Base-by-base conservation (phyloP, 805 yeast species). In the Candida maris region DNA sequence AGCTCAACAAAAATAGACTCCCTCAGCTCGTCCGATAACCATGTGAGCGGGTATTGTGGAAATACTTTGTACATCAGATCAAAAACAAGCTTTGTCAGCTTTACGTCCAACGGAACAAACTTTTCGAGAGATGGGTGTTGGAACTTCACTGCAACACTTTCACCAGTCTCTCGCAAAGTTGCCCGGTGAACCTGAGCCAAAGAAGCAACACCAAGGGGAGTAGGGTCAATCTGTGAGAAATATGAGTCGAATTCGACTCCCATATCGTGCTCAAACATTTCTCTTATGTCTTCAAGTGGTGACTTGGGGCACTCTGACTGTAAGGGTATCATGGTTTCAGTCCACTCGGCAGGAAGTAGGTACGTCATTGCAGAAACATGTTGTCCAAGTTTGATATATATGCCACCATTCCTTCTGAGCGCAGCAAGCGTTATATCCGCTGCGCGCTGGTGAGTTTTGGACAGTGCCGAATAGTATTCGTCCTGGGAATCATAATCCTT, bases 1-100 rank as follows among this genome's bases (percentile, higher is more conserved):
- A 93, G 68, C 59, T 93, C 99, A n/a, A 85, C 88, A 54, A 71
- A 88, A 35, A 93, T 88, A 1, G 96, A 85, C 22, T 70, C 70
- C 51, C 85, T 86, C 59, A 93, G 68, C 61, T 93, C 98, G 40
- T 93, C 96, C 10, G 95, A 86, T n/a, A 93, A 69, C 98, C 98
- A 93, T 3, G 81, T 77, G 47, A 94, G 62, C 0, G 97, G 95
- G 54, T 91, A 93, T 39, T 93, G 93, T 0, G 98, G 97, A 56
- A 93, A 93, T 8, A 85, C 79, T 45, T 73, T 72, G 53, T 79
- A 77, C 69, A 93, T 77, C 43, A 84, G 61, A 19, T 68, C 65
- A 54, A 91, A 91, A 4, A 89, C 95, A 3, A 77, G 67, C 38
- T 75, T 72, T 0, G 97, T 89, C 56, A 93, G 61, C 51, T 74